phyloP scores from a whole-genome alignment of 1,284 basidiomycete species.

The Megacollybia platyphylla region DNA sequence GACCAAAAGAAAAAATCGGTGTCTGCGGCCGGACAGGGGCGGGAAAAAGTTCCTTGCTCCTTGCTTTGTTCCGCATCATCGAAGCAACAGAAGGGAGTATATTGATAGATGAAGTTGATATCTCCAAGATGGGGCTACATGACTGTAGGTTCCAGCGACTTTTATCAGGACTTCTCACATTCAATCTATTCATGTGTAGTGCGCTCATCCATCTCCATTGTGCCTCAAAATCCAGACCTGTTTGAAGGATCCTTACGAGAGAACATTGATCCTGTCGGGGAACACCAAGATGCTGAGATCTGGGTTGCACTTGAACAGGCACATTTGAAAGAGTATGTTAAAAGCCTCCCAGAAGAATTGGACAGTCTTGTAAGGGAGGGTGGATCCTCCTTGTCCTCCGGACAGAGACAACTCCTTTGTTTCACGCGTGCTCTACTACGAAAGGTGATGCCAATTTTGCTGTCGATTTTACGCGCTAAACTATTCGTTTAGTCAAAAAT shows the following conservation, averaged over 20 bases:
- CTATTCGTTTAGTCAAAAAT: slow-evolving; percentile 51
- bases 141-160: slow-evolving; percentile 37
- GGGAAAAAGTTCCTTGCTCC: slow-evolving; percentile 73
- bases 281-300: slow-evolving; percentile 65
- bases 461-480: not conserved
- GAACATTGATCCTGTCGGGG: slow-evolving; percentile 72
- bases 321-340: slow-evolving; percentile 61
- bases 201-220: slow-evolving; percentile 72
- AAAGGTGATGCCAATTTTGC: slow-evolving; percentile 25
- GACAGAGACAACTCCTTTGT: slow-evolving; percentile 78
- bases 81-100: slow-evolving; percentile 77
- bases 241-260: slow-evolving; percentile 82
- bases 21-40: slow-evolving; percentile 85
- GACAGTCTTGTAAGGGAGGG: slow-evolving; percentile 74
- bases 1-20: slow-evolving; percentile 75
- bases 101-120: slow-evolving; percentile 74
- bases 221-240: slow-evolving; percentile 74
- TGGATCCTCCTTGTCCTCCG: slow-evolving; percentile 72
- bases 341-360: slow-evolving; percentile 57
- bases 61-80: slow-evolving; percentile 71
- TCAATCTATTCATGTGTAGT: slow-evolving; percentile 24
- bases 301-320: slow-evolving; percentile 73
- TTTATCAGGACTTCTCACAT: not conserved
- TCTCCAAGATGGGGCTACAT: slow-evolving; percentile 73
- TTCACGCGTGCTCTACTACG: slow-evolving; percentile 71